phyloP scores from a whole-genome alignment of 331 rosid species.

The Telfairia occidentalis region DNA sequence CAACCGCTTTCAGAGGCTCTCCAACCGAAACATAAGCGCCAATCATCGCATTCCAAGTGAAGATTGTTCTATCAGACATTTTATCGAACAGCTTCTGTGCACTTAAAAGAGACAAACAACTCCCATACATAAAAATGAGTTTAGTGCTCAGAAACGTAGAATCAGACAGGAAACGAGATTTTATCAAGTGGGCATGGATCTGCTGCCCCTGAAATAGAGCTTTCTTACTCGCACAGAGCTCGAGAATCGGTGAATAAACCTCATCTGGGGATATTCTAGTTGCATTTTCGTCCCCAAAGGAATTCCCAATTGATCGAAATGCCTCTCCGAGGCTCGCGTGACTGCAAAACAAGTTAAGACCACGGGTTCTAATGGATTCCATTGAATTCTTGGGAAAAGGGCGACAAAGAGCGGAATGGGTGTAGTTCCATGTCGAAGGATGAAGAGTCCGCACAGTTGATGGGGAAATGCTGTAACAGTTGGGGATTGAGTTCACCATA shows the following conservation, averaged over 20 bases:
- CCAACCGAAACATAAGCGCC: constrained; percentile 49
- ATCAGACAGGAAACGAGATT: constrained; percentile 17
- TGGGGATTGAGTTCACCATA: background rate
- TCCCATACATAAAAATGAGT: constrained; percentile 54
- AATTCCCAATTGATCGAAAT: constrained; percentile 26
- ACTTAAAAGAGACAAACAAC: constrained; percentile 32
- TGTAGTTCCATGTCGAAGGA: constrained; percentile 10
- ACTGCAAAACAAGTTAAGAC: constrained; percentile 18
- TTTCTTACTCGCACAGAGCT: constrained; percentile 41
- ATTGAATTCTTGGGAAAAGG: constrained; percentile 14
- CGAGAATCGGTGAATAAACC: constrained; percentile 47
- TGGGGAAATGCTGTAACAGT: background rate
- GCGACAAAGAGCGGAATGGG: background rate
- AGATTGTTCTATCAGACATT: constrained; percentile 47
- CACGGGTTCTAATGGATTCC: constrained; percentile 18
- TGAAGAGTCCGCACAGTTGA: background rate
- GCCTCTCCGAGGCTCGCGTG: constrained; percentile 28
- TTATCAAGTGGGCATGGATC: constrained; percentile 48
- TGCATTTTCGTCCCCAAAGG: constrained; percentile 12
- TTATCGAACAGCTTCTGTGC: constrained; percentile 50
- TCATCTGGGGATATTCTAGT: constrained; percentile 22
- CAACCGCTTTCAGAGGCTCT: constrained; percentile 35
- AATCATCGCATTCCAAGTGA: constrained; percentile 67
- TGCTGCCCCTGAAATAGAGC: constrained; percentile 49
- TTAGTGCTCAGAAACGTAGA: constrained; percentile 48